Percentiles rank a stretch among this genome's conserved stretches.
Evolutionary conservation across 192 early-diverging fungal genomes (phyloP).

Genomic region (Diversispora epigaea): DNA sequence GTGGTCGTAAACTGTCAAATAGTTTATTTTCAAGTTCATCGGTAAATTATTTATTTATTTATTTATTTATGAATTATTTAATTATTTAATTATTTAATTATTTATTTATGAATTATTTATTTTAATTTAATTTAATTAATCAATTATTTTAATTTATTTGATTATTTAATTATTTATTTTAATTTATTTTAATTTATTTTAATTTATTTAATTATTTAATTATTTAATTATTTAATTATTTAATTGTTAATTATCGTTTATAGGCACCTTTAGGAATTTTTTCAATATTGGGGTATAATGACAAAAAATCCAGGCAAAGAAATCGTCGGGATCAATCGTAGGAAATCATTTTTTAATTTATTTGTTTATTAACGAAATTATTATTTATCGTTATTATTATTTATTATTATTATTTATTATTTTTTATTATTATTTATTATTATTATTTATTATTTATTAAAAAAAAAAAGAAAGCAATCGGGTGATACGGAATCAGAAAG

Average conservation of each 20-base stretch:
- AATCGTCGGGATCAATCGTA: not conserved
- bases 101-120: no score
- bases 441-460: no score
- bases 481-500: no score
- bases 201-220: not conserved
- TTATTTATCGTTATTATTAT: not conserved
- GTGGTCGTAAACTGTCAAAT: not conserved
- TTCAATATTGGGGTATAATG: conserved; percentile 11
- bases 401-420: not conserved
- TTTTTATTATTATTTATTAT: not conserved
- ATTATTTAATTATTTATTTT: no score
- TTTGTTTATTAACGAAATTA: not conserved
- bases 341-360: not conserved
- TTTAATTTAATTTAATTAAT: not conserved
- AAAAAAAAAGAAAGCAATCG: no score
- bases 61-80: no score
- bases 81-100: no score
- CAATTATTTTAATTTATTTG: no score
- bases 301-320: conserved; percentile 11
- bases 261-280: conserved; percentile 10
- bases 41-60: no score
- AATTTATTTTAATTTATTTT: not conserved
- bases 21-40: no score
- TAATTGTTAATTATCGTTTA: not conserved
- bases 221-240: not conserved